phyloP scores from a whole-genome alignment of 2,329 filamentous ascomycete species.

The Fonsecaea nubica region DNA sequence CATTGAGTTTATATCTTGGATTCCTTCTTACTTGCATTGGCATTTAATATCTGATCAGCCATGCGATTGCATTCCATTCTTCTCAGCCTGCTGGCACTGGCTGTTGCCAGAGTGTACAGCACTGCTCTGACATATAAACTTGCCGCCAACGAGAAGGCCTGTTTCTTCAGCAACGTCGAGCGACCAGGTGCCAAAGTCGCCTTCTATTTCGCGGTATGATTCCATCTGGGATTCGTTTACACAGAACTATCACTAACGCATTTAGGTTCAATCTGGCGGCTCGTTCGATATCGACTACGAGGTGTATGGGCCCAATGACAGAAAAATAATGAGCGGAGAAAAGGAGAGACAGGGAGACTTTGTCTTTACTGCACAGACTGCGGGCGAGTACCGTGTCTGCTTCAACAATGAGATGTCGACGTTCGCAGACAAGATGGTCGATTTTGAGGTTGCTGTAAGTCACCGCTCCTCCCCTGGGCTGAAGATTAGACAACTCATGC shows the following conservation, averaged over 20 bases:
- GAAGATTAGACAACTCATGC: slow-evolving; percentile 36
- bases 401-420: slow-evolving; percentile 99
- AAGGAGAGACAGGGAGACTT: slow-evolving; percentile 97
- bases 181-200: slow-evolving; percentile 85
- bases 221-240: neutral
- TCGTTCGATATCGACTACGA: slow-evolving; percentile 96
- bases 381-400: slow-evolving; percentile 94
- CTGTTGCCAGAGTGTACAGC: slow-evolving; percentile 74
- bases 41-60: slow-evolving; percentile 22
- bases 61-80: slow-evolving; percentile 72
- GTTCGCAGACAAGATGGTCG: slow-evolving; percentile 95
- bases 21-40: neutral
- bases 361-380: slow-evolving; percentile 88
- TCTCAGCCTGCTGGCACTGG: slow-evolving; percentile 72
- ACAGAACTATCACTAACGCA: slow-evolving; percentile 2
- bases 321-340: slow-evolving; percentile 79
- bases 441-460: slow-evolving; percentile 93
- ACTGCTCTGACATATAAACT: slow-evolving; percentile 96
- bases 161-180: slow-evolving; percentile 85
- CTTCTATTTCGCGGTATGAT: slow-evolving; percentile 94
- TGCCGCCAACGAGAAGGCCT: slow-evolving; percentile 87
- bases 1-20: neutral
- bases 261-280: slow-evolving; percentile 93
- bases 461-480: neutral
- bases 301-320: slow-evolving; percentile 81